phyloP scores from a whole-genome alignment of 768 basidiomycete species.

The Collybia mongolica region DNA sequence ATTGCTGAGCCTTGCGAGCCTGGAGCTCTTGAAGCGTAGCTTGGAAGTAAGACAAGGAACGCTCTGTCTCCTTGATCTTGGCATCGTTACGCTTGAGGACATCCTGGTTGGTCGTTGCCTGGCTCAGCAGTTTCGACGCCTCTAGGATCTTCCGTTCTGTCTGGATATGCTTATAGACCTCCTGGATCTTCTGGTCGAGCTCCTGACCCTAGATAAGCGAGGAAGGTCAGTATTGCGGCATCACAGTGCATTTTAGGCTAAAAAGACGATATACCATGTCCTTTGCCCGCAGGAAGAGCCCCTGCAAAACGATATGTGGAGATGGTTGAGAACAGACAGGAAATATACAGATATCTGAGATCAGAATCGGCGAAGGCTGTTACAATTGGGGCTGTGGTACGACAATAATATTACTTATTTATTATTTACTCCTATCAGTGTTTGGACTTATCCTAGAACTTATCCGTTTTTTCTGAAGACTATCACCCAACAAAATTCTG shows the following conservation, averaged over 20 bases:
- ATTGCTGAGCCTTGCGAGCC: constrained; percentile 66
- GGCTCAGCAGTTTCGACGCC: constrained; percentile 72
- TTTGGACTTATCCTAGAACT: constrained; percentile 4
- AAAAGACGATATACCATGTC: constrained; percentile 10
- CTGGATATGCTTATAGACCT: constrained; percentile 86
- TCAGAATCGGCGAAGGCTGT: constrained; percentile 22
- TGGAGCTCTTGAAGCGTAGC: constrained; percentile 82
- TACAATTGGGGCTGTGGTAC: constrained; percentile 22
- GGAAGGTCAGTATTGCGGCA: constrained; percentile 10
- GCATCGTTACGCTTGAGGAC: constrained; percentile 79
- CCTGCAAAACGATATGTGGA: constrained; percentile 11
- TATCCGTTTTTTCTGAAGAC: not conserved
- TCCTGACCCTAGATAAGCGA: constrained; percentile 46
- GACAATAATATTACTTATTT: constrained; percentile 10
- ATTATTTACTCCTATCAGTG: constrained; percentile 13
- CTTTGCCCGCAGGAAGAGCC: constrained; percentile 19
- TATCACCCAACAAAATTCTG: not conserved
- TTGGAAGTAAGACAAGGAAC: constrained; percentile 84
- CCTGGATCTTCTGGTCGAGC: constrained; percentile 92
- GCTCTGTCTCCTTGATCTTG: constrained; percentile 85
- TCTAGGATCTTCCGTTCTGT: constrained; percentile 93
- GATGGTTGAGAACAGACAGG: constrained; percentile 11
- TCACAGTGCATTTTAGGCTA: constrained; percentile 20
- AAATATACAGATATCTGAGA: constrained; percentile 11
- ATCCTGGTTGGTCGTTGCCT: constrained; percentile 85